Evolutionary conservation across 148 eudicot genomes (phyloP), one percentile per base, ranked within the genome.

Genomic region (Rhododendron griersonianum): DNA sequence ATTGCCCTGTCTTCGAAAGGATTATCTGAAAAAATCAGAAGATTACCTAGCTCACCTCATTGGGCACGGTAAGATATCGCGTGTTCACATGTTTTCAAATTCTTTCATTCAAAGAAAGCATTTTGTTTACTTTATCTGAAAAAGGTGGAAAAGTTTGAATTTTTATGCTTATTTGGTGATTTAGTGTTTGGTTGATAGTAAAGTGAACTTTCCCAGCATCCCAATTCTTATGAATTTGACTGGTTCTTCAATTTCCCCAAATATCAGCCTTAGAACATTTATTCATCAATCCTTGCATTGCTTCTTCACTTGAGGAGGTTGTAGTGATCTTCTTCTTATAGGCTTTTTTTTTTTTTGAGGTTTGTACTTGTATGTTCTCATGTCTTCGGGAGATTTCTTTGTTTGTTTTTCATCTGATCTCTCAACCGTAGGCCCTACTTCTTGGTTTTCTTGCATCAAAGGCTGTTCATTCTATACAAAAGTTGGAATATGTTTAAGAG

Each of bases 41-140:
- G 99, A 95, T 89, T 96, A 96, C 91, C 85, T 96, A 84, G 95
- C 99, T 76, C 99, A 95, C 89, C 94, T 96, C 85, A 90, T 95
- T 84, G 99, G 99, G 81, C 99, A 96, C 91, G 99, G 99, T 96
- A 94, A 91, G 91, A 77, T 75, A 41, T 35, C 63, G 10, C 33
- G 11, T 69, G 15, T 15, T 51, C 69, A 33, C 11, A 19, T 73
- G 18, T 63, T 84, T 69, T 23, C 25, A 33, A 59, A 11, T 65
- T 67, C 8, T 83, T 44, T 69, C 25, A 47, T 83, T 69, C 14
- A 11, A 47, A 69, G 53, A 48, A 65, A 18, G 44, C 30, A 19
- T 37, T n/a, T 19, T n/a, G 51, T 33, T 84, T 30, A 16, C 25
- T 50, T 71, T 18, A 25, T 47, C 2, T 33, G 33, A 10, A 41